Evolutionary conservation across 495 filamentous ascomycete genomes (phyloP).

Genomic region (Aspergillus hancockii): DNA sequence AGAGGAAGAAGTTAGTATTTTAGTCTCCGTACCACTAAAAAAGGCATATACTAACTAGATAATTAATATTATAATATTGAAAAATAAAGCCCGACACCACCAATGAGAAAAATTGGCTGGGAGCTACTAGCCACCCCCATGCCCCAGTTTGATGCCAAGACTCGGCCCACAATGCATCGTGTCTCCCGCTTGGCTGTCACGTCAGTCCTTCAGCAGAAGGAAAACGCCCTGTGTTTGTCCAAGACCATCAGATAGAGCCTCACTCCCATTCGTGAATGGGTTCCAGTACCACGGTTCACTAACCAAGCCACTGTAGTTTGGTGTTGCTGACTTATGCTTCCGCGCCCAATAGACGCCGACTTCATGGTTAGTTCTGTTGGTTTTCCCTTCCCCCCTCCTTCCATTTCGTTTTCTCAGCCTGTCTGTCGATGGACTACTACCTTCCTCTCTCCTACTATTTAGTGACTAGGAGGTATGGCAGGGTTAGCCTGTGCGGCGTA

Average conservation of each 20-base stretch:
- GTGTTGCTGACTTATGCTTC: slow-evolving; percentile 19
- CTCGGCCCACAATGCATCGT: slow-evolving; percentile 24
- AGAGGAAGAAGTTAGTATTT: no score
- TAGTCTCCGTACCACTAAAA: no score
- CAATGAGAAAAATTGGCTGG: background rate
- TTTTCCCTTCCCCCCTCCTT: slow-evolving; percentile 15
- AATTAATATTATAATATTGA: background rate
- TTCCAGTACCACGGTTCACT: slow-evolving; percentile 28
- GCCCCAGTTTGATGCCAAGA: slow-evolving; percentile 11
- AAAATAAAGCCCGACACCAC: background rate
- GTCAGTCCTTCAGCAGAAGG: slow-evolving; percentile 15
- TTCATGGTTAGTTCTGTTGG: slow-evolving; percentile 16
- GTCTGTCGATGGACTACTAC: background rate
- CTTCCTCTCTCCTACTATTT: no score
- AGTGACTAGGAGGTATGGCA: slow-evolving; percentile 2
- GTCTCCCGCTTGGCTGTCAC: slow-evolving; percentile 23
- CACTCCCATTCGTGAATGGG: slow-evolving; percentile 22
- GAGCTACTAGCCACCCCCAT: slow-evolving; percentile 1
- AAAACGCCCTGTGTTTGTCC: slow-evolving; percentile 18
- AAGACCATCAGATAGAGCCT: slow-evolving; percentile 23
- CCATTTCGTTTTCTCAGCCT: slow-evolving; percentile 9
- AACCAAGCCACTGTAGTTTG: slow-evolving; percentile 25
- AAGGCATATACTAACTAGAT: no score
- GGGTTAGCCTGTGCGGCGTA: slow-evolving; percentile 8
- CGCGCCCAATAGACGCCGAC: slow-evolving; percentile 22